Conservation (phyloP, 495 filamentous ascomycete species). For the Daldinia decipiens region DNA sequence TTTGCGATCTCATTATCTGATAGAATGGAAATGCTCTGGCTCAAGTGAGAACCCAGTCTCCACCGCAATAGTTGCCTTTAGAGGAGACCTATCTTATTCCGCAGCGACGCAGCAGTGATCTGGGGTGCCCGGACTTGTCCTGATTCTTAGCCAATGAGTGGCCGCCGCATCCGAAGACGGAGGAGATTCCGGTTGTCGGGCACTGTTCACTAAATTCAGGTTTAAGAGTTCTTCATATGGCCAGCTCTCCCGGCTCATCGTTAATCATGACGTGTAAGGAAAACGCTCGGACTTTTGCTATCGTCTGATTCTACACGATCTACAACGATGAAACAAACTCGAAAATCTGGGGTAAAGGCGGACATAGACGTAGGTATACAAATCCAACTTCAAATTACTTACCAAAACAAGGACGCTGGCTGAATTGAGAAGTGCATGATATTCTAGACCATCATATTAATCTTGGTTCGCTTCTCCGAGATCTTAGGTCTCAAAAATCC, state of each 20-base stretch:
- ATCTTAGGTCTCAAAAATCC: background rate
- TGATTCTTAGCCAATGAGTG: background rate
- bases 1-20: too few species aligned
- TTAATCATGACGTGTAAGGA: background rate
- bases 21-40: too few species aligned
- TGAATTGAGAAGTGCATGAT: background rate
- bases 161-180: background rate
- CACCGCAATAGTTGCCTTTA: too few species aligned
- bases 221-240: background rate
- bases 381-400: too few species aligned
- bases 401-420: background rate
- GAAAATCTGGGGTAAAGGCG: slow-evolving; percentile 27
- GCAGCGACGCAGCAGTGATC: too few species aligned
- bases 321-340: slow-evolving; percentile 24
- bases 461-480: background rate
- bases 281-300: slow-evolving; percentile 5
- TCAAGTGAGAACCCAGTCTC: too few species aligned
- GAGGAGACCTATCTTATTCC: too few species aligned
- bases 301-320: slow-evolving; percentile 28
- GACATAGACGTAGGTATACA: background rate
- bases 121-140: too few species aligned
- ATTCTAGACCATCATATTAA: background rate
- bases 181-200: background rate
- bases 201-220: background rate
- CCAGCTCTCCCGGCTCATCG: background rate